A percentile compares a stretch with the other conserved stretches of the same genome.
Evolutionary conservation across 2,329 filamentous ascomycete species (phyloP).

Genomic region (Trichoderma sp.): DNA sequence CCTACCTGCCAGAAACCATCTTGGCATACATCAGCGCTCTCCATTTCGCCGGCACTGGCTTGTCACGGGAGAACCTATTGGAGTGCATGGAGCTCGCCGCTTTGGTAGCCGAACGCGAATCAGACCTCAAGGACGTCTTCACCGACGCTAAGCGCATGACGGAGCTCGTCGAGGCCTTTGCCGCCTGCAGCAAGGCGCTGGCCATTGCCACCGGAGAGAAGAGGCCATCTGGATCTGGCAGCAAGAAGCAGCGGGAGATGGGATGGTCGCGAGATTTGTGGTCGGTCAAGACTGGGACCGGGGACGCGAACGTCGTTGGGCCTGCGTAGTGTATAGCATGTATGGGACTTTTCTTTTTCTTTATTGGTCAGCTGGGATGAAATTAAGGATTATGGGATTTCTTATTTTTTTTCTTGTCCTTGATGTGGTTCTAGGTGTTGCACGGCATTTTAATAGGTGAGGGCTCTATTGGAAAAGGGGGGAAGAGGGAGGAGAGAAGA

Average conservation of each 20-base stretch:
- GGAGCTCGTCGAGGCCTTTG: slow-evolving; percentile 74
- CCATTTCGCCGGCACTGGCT: slow-evolving; percentile 70
- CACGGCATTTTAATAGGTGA: slow-evolving; percentile 9
- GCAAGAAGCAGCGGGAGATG: slow-evolving; percentile 59
- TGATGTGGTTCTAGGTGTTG: slow-evolving; percentile 9
- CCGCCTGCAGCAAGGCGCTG: slow-evolving; percentile 71
- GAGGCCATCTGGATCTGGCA: slow-evolving; percentile 46
- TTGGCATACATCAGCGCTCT: slow-evolving; percentile 80
- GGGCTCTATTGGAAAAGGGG: background rate
- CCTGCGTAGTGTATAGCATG: slow-evolving; percentile 9
- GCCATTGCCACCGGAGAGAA: slow-evolving; percentile 56
- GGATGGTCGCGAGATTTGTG: slow-evolving; percentile 64
- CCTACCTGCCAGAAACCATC: slow-evolving; percentile 82
- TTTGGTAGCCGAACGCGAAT: slow-evolving; percentile 67
- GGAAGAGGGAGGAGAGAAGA: background rate
- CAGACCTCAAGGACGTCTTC: slow-evolving; percentile 64
- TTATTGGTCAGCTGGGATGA: slow-evolving; percentile 11
- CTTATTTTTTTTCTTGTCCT: background rate
- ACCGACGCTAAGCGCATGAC: slow-evolving; percentile 64
- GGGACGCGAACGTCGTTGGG: slow-evolving; percentile 6
- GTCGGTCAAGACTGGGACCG: slow-evolving; percentile 45
- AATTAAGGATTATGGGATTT: background rate
- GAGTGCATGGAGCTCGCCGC: slow-evolving; percentile 85
- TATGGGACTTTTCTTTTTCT: background rate
- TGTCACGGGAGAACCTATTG: slow-evolving; percentile 73